These are phyloP conservation scores for Cyanidiococcus yangmingshanensis DNA, from an alignment of 23 red algal genomes.

Conservation along the genomic window DNA sequence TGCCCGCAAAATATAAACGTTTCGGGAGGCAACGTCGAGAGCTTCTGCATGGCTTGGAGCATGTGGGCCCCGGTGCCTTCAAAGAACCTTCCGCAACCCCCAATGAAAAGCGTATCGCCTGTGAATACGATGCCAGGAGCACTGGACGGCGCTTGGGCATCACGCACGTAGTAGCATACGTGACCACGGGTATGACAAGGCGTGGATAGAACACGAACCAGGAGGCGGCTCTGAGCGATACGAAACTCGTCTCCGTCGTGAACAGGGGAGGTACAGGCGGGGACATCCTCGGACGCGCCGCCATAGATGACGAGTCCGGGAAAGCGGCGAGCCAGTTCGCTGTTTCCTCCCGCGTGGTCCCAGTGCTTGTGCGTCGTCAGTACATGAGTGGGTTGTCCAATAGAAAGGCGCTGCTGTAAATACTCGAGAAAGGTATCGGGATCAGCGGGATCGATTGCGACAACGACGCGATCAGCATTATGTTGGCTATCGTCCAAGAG, in stretches of 20 bases:
- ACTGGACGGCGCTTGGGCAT: neutral
- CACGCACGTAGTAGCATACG: constrained; percentile 56
- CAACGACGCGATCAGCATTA: constrained; percentile 38
- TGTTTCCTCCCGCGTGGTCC: constrained; percentile 93
- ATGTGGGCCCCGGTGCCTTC: constrained; percentile 77
- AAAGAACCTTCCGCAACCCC: constrained; percentile 90
- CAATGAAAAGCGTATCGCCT: constrained; percentile 95
- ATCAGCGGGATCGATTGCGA: constrained; percentile 71
- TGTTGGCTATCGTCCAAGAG: constrained; percentile 30
- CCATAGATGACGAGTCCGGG: constrained; percentile 57
- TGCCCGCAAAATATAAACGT: constrained; percentile 90
- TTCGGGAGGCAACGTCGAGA: constrained; percentile 43
- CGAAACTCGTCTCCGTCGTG: constrained; percentile 39
- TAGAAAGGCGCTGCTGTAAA: constrained; percentile 20
- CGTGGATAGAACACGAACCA: constrained; percentile 46
- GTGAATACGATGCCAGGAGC: constrained; percentile 54
- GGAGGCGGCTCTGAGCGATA: constrained; percentile 27
- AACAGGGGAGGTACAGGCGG: constrained; percentile 34
- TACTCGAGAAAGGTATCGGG: constrained; percentile 36
- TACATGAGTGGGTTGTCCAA: constrained; percentile 33
- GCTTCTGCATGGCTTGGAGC: constrained; percentile 43
- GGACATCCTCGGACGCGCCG: constrained; percentile 43
- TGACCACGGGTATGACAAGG: constrained; percentile 94
- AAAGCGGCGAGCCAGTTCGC: constrained; percentile 48
- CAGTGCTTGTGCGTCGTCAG: constrained; percentile 87